phyloP scores from a whole-genome alignment of 441 rosid genomes.

The Eutrema salsugineum region DNA sequence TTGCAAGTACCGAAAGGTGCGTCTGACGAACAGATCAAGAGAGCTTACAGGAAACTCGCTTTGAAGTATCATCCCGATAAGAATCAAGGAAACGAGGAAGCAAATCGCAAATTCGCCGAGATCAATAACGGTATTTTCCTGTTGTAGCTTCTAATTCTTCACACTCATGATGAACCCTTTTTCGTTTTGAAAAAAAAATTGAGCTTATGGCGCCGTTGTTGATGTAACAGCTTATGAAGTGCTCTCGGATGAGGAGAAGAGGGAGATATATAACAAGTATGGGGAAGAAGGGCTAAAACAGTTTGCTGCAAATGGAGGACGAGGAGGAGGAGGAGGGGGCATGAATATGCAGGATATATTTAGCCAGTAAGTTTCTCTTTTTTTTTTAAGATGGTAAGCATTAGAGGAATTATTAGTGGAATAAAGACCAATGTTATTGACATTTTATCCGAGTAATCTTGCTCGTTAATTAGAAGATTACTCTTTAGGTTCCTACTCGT shows the following conservation, averaged over 20 bases:
- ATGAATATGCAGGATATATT: slow-evolving; percentile 73
- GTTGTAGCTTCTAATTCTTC: neutral
- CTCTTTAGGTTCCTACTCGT: neutral
- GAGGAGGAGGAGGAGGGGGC: slow-evolving; percentile 69
- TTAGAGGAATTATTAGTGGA: neutral
- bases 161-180: neutral
- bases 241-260: slow-evolving; percentile 79
- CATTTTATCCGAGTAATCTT: neutral
- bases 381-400: neutral
- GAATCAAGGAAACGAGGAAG: slow-evolving; percentile 93
- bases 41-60: slow-evolving; percentile 92
- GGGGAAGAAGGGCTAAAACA: slow-evolving; percentile 97
- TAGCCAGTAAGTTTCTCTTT: slow-evolving; percentile 40
- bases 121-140: slow-evolving; percentile 66
- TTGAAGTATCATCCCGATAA: slow-evolving; percentile 97
- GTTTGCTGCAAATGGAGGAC: slow-evolving; percentile 80
- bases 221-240: slow-evolving; percentile 76
- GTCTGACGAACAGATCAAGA: slow-evolving; percentile 96
- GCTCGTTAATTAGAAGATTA: neutral
- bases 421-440: neutral
- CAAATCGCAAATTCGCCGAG: slow-evolving; percentile 82
- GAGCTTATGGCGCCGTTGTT: neutral
- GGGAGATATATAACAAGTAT: slow-evolving; percentile 71
- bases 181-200: neutral
- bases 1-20: slow-evolving; percentile 88